phyloP scores from a whole-genome alignment of 345 rosid genomes.

The Hibiscus trionum region DNA sequence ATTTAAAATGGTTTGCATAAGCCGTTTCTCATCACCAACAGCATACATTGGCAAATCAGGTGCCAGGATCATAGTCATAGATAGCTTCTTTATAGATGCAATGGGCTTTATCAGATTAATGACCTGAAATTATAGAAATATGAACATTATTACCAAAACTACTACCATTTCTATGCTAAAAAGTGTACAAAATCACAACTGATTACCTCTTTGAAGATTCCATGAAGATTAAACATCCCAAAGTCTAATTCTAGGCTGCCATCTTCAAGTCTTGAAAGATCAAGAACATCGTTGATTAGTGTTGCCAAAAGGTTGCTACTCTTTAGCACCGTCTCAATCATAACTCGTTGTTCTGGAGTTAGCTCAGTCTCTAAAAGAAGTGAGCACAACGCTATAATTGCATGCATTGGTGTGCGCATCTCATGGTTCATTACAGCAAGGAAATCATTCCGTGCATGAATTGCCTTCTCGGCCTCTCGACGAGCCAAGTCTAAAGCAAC shows the following conservation, averaged over 20 bases:
- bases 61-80: conserved; percentile 47
- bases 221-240: conserved; percentile 60
- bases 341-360: conserved; percentile 72
- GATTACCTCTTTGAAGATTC: conserved; percentile 65
- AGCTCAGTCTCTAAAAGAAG: conserved; percentile 83
- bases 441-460: conserved; percentile 91
- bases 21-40: conserved; percentile 82
- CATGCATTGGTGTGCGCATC: conserved; percentile 93
- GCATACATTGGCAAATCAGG: conserved; percentile 76
- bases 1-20: conserved; percentile 73
- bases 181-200: background rate
- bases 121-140: conserved; percentile 35
- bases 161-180: background rate
- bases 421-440: conserved; percentile 96
- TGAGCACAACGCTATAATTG: conserved; percentile 75
- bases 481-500: conserved; percentile 75
- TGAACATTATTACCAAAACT: background rate
- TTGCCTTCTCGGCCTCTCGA: conserved; percentile 81
- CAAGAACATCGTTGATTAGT: conserved; percentile 81
- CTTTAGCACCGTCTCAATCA: conserved; percentile 81
- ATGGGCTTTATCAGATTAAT: conserved; percentile 65
- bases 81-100: conserved; percentile 69
- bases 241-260: conserved; percentile 74
- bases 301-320: conserved; percentile 87
- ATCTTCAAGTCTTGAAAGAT: conserved; percentile 89